Base-by-base conservation (phyloP, 768 basidiomycete genomes). In the Mycena maculata region DNA sequence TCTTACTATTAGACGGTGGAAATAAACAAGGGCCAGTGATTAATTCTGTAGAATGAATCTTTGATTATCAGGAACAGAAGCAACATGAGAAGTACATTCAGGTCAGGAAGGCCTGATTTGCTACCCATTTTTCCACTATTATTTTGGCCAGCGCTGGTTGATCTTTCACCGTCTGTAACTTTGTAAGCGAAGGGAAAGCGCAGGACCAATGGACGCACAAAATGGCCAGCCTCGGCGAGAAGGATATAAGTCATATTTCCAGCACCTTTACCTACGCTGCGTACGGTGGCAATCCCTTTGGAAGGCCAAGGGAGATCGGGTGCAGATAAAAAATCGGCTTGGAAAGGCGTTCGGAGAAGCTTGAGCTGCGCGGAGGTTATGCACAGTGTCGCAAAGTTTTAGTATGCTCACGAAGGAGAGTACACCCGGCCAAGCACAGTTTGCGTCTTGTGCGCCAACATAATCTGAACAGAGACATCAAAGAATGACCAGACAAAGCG, bases 241-340 rank as follows among this genome's bases (percentile, higher is more conserved):
- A 78, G 73, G 27, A 78, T 60, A 54, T 71, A 76, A 12, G 79
- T 76, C 67, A 79, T 68, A 31, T 75, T 74, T 1, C 79, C 79
- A 10, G 79, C 78, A 20, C 77, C 78, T 13, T 67, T 60, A 3
- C 73, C 77, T 10, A 76, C 71, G 3, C 64, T 67, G 12, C 76
- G 77, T 10, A 78, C 72, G 22, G 75, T 75, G 8, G 72, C 75
- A 18, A 69, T 65, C 23, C 71, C 68, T 23, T 56, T 41, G 28
- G 61, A 44, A 2, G 68, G 72, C 77, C 77, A 79, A 4, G 74
- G 72, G 1, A 77, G 45, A 55, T 79, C 79, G 1, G 68, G 69
- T 16, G 76, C 67, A 13, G 41, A 39, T 28, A 71, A 55, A 54
- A 79, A 79, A 3, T 66, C 68, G 10, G 64, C n/a, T 41, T 76